Percentiles rank a stretch among this genome's conserved stretches.
These are phyloP conservation scores for Phylloporus arenicola DNA, from an alignment of 768 basidiomycete genomes.

Conservation along the genomic window DNA sequence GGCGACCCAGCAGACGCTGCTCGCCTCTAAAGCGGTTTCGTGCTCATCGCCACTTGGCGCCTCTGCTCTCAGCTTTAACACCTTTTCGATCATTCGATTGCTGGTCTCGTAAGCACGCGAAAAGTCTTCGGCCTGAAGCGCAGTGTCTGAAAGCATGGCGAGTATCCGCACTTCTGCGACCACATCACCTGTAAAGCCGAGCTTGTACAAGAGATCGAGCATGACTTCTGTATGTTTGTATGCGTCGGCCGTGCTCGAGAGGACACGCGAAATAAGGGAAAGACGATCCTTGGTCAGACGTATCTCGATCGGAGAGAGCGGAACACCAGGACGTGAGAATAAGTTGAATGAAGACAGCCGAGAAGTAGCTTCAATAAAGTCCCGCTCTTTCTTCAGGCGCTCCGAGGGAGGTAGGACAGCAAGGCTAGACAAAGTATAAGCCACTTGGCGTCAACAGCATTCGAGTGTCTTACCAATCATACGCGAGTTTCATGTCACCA, in stretches of 20 bases:
- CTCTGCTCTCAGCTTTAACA: conserved; percentile 44
- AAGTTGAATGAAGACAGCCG: conserved; percentile 91
- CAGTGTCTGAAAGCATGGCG: conserved; percentile 88
- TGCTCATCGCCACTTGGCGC: conserved; percentile 30
- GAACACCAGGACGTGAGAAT: conserved; percentile 63
- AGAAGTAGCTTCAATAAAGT: conserved; percentile 97
- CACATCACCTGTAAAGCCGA: conserved; percentile 68
- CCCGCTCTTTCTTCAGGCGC: conserved; percentile 61
- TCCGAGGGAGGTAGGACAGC: conserved; percentile 65
- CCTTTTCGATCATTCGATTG: conserved; percentile 63
- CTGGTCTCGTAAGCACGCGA: conserved; percentile 64
- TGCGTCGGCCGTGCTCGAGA: conserved; percentile 79
- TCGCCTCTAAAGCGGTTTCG: conserved; percentile 48
- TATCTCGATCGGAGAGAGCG: conserved; percentile 89
- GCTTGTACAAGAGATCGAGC: conserved; percentile 82
- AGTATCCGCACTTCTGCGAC: conserved; percentile 78
- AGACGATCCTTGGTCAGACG: conserved; percentile 87
- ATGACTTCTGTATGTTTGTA: conserved; percentile 92
- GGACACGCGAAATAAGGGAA: conserved; percentile 77
- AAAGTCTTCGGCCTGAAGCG: conserved; percentile 79
- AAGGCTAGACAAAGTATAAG: conserved; percentile 46
- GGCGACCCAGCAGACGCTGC: conserved; percentile 84
- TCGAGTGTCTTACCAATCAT: conserved; percentile 68
- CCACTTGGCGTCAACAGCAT: not conserved
- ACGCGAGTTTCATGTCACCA: conserved; percentile 95